phyloP scores from a whole-genome alignment of 2,329 filamentous ascomycete genomes.

The Stagonosporopsis rhizophila region DNA sequence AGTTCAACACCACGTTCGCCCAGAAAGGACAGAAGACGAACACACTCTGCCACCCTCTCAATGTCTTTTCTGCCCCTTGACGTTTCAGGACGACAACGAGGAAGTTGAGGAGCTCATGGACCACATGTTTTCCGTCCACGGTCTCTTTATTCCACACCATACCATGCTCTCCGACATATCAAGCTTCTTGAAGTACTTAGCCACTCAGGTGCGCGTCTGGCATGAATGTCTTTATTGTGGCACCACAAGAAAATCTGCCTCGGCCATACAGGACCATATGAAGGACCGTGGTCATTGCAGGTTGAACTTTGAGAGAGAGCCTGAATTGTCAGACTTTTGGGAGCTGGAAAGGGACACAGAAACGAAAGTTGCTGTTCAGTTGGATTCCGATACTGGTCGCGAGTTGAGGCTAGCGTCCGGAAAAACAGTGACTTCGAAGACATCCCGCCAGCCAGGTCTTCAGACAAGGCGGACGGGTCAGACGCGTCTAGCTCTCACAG shows the following conservation, averaged over 20 bases:
- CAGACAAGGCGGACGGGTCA: not conserved
- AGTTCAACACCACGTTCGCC: not conserved
- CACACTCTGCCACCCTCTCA: not conserved
- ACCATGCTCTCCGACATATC: slow-evolving; percentile 30
- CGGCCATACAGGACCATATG: slow-evolving; percentile 45
- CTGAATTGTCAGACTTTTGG: slow-evolving; percentile 45
- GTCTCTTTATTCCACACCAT: slow-evolving; percentile 1
- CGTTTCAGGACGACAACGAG: not conserved
- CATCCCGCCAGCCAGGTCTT: not conserved
- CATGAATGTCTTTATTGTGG: slow-evolving; percentile 49
- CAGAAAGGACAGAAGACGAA: not conserved
- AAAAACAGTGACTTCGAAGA: not conserved
- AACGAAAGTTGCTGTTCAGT: not conserved
- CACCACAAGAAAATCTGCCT: slow-evolving; percentile 28
- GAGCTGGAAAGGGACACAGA: not conserved
- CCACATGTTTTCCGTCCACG: slow-evolving; percentile 4
- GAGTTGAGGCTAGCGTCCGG: not conserved
- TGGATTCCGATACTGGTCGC: too few relatives aligned
- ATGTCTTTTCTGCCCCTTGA: slow-evolving; percentile 4
- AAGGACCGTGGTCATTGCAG: slow-evolving; percentile 44
- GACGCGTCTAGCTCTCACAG: not conserved
- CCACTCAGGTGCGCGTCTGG: slow-evolving; percentile 30
- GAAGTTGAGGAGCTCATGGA: not conserved
- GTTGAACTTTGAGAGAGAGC: slow-evolving; percentile 41
- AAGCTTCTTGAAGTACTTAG: slow-evolving; percentile 41